Evolutionary conservation across 805 yeast species (phyloP), one percentile per base, ranked within the genome.

Genomic region (Saccharomyces mikatae): DNA sequence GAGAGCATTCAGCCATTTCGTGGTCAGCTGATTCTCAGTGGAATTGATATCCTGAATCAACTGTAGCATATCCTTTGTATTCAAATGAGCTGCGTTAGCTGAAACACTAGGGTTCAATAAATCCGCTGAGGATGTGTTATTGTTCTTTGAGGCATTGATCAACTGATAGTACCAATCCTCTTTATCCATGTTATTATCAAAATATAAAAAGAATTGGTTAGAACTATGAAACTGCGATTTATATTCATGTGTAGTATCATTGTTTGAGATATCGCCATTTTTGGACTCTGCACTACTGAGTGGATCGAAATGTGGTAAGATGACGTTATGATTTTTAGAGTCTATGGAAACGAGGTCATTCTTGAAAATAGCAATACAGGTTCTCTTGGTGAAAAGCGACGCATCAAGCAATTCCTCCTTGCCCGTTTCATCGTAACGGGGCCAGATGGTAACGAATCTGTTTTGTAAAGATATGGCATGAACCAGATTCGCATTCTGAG

Each of bases 81-180:
- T 78, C 62, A 83, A 84, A 64, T 86, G 89, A 41, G 86, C 73
- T 0, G 97, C 81, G 56, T 79, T 78, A 0, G 98, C 97, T 68
- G 80, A 76, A 0, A 80, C 55, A 1, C 76, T 63, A 0, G 97
- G 89, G 52, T 84, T 82, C 21, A 82, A 51, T 5, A 66, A 50
- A 21, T 62, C 64, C 2, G 65, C 54, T 27, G 50, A 46, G 14
- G 52, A 29, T 14, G 60, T 58, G 9, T 70, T 71, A 4, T 27
- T 28, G 17, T 48, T 46, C 56, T 85, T 86, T 0, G 92, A 80
- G 0, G 95, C 95, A 54, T 84, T 76, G n/a, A 92, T 76, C 53
- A 94, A 74, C 0, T 88, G 83, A 69, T 89, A 90, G 67, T 92
- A 94, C 87, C 97, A 84, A 67, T 92, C 96, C 69, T 94, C 99